Percentiles rank a stretch among this genome's conserved stretches.
Conservation (phyloP, 306 rosid species). For the Castanea crenata region DNA sequence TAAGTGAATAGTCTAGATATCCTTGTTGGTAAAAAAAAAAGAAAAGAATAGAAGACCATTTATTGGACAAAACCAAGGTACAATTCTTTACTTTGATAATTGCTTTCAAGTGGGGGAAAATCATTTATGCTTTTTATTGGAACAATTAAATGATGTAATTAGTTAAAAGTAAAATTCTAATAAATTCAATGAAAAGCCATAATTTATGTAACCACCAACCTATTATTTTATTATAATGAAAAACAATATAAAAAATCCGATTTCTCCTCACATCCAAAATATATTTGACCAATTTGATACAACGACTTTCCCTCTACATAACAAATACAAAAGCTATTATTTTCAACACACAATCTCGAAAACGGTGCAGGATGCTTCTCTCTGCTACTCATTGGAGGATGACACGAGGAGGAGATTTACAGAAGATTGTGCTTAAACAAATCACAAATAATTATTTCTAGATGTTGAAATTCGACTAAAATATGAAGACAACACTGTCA, state of each 20-base stretch:
- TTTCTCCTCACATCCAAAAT: constrained; percentile 8
- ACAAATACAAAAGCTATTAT: constrained; percentile 17
- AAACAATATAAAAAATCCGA: constrained; percentile 5
- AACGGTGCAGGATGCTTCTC: constrained; percentile 27
- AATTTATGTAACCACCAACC: background rate
- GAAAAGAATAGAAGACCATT: no score
- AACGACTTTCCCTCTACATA: constrained; percentile 3
- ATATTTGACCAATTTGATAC: background rate
- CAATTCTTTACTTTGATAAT: no score
- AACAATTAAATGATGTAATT: no score
- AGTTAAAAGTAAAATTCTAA: no score
- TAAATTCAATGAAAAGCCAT: no score
- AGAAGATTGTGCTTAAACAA: constrained; percentile 36
- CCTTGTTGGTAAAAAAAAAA: no score
- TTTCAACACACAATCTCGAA: constrained; percentile 36
- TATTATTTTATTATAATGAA: background rate
- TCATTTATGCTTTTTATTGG: no score
- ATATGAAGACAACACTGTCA: constrained; percentile 93
- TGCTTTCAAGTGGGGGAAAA: no score
- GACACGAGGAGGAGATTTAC: constrained; percentile 35
- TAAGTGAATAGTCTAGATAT: no score
- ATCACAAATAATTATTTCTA: constrained; percentile 1
- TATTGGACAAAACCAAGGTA: no score
- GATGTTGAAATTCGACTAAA: constrained; percentile 40
- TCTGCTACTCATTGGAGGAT: constrained; percentile 19